Conservation (phyloP, 441 rosid genomes). For the Croton setiger region DNA sequence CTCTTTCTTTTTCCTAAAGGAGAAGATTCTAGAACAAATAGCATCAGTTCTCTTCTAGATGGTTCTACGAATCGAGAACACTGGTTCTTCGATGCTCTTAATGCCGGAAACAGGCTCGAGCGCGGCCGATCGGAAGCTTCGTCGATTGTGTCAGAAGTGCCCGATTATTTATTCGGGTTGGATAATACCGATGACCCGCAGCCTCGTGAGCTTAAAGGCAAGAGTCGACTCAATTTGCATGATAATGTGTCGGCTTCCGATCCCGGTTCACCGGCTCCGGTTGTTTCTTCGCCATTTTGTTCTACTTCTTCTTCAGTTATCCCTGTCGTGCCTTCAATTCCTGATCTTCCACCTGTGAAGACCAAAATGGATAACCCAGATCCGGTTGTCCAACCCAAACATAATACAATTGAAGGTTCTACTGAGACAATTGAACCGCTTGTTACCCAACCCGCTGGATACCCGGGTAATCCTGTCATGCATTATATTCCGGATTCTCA, state of each 20-base stretch:
- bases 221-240: conserved; percentile 31
- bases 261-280: conserved; percentile 83
- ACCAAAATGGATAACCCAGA: conserved; percentile 57
- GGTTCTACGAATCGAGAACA: conserved; percentile 77
- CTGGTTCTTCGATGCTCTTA: conserved; percentile 91
- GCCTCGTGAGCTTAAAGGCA: conserved; percentile 47
- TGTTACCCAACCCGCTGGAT: conserved; percentile 30
- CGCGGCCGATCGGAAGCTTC: conserved; percentile 83
- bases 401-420: conserved; percentile 25
- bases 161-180: conserved; percentile 83
- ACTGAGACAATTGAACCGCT: conserved; percentile 35
- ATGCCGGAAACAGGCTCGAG: conserved; percentile 48
- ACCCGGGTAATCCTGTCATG: conserved; percentile 47
- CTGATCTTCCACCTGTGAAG: conserved; percentile 65
- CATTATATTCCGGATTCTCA: conserved; percentile 51
- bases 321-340: conserved; percentile 43
- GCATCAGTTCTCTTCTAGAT: conserved; percentile 82
- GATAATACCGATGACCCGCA: conserved; percentile 60
- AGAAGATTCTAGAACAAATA: conserved; percentile 62
- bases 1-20: conserved; percentile 62
- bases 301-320: conserved; percentile 52
- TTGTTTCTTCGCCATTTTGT: conserved; percentile 58
- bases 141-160: conserved; percentile 80
- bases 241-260: conserved; percentile 67
- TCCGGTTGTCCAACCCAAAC: conserved; percentile 25